These are phyloP conservation scores for Mycena pura DNA, from an alignment of 768 basidiomycete species.

Conservation along the genomic window DNA sequence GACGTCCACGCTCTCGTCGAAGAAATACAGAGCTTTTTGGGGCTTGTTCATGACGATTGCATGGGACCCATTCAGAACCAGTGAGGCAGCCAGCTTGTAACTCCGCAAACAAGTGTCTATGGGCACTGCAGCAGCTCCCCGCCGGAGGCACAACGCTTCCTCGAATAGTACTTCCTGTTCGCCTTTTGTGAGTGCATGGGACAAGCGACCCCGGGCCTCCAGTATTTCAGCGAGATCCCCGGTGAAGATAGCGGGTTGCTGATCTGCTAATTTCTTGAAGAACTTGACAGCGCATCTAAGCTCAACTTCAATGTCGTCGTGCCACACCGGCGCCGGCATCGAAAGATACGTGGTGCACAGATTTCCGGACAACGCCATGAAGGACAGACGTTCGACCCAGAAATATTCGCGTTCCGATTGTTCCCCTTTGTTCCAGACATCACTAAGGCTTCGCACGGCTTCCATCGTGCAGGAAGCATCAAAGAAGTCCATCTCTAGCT, in stretches of 20 bases:
- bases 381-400: conserved; percentile 19
- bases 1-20: conserved; percentile 14
- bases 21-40: conserved; percentile 14
- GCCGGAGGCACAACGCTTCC: conserved; percentile 14
- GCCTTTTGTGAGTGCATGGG: not conserved
- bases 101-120: not conserved
- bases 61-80: conserved; percentile 6
- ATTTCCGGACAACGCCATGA: conserved; percentile 26
- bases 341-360: conserved; percentile 10
- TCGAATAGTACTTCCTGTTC: conserved; percentile 9
- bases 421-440: conserved; percentile 4
- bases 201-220: conserved; percentile 18
- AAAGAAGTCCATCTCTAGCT: conserved; percentile 23
- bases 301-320: conserved; percentile 12
- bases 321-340: not conserved
- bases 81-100: conserved; percentile 19
- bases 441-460: conserved; percentile 3
- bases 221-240: conserved; percentile 23
- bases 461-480: conserved; percentile 1
- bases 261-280: conserved; percentile 14
- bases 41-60: conserved; percentile 1
- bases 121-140: not conserved
- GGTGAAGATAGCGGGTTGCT: conserved; percentile 15
- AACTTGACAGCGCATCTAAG: conserved; percentile 9
- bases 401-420: conserved; percentile 6